These are phyloP conservation scores for Microbotryomycetes sp. DNA, from an alignment of 1,284 basidiomycete genomes.

Conservation along the genomic window DNA sequence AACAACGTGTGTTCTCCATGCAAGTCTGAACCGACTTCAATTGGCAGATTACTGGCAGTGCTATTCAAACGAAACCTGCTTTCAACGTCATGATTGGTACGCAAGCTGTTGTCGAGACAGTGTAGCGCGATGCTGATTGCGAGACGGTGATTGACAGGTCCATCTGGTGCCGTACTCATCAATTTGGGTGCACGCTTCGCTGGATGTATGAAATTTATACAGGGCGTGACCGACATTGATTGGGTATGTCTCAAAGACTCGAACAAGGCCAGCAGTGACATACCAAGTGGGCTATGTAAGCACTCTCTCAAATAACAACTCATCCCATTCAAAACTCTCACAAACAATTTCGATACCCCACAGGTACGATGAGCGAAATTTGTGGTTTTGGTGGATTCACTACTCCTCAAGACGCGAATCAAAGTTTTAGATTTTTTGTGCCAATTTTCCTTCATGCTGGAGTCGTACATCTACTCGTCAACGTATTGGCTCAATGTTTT, in stretches of 20 bases:
- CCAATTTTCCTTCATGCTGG: conserved; percentile 78
- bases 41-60: conserved; percentile 38
- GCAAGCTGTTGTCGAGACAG: background rate
- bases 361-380: conserved; percentile 72
- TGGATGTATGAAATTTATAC: conserved; percentile 65
- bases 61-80: conserved; percentile 52
- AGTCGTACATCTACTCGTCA: conserved; percentile 76
- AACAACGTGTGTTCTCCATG: conserved; percentile 72
- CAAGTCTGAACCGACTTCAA: conserved; percentile 47
- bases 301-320: conserved; percentile 45
- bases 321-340: conserved; percentile 55
- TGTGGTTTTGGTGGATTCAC: conserved; percentile 82
- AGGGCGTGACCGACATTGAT: conserved; percentile 32
- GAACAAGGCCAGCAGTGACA: conserved; percentile 41
- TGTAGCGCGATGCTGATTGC: no score
- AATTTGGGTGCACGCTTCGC: conserved; percentile 84
- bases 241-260: conserved; percentile 60
- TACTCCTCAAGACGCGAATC: conserved; percentile 53
- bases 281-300: conserved; percentile 17
- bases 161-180: conserved; percentile 75
- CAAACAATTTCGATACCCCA: no score
- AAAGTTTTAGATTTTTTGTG: conserved; percentile 67
- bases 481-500: conserved; percentile 80
- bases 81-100: conserved; percentile 73
- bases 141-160: no score